Base-by-base conservation (phyloP, 2,329 filamentous ascomycete species). In the Xylaria sp. region DNA sequence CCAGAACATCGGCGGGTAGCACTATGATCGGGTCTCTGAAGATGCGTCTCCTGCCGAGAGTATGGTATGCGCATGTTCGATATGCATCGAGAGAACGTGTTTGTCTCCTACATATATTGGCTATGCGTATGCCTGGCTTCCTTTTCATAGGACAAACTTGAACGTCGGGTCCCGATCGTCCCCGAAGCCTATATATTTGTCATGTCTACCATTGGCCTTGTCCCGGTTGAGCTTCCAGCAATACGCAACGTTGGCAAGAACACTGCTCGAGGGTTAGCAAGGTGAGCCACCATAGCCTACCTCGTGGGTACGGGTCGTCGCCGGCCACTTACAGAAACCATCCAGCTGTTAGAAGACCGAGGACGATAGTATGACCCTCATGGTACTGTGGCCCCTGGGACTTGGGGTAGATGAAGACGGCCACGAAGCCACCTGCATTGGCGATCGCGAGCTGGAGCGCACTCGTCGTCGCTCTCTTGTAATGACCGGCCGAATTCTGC, bases 381-480 rank as follows among this genome's bases (percentile, higher is more conserved):
- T 85, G 83, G 60, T 85, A 90, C 54, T 81, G 77, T 0, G 87
- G 86, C 0, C 79, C 81, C 53, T 90, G 79, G 0, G 68, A 72
- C 49, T 79, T 80, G 2, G 85, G 85, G 65, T 90, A 90, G 4
- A 86, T 82, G 69, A 89, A 89, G 0, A 83, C 81, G 0, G 87
- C 84, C 2, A 90, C 86, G 66, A 90, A 89, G 0, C 88, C 88
- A 46, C 87, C 87, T 7, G 81, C 84, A 65, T 91, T 90, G 0
- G 87, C 88, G 66, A 90, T 85, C 1, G 84, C 84, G 25, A 90
- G 77, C 72, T 90, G 87, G 67, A 90, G 68, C 0, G 84, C 88
- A 1, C 84, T 85, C 0, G 87, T 88, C 0, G 88, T 90, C 0
- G 89, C 88, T 13, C 88, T 78, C 72, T 90, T 91, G 70, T 90